Percentiles rank a stretch among this genome's conserved stretches.
Conservation (phyloP, 495 filamentous ascomycete species). For the Hypoxylon intermedium region DNA sequence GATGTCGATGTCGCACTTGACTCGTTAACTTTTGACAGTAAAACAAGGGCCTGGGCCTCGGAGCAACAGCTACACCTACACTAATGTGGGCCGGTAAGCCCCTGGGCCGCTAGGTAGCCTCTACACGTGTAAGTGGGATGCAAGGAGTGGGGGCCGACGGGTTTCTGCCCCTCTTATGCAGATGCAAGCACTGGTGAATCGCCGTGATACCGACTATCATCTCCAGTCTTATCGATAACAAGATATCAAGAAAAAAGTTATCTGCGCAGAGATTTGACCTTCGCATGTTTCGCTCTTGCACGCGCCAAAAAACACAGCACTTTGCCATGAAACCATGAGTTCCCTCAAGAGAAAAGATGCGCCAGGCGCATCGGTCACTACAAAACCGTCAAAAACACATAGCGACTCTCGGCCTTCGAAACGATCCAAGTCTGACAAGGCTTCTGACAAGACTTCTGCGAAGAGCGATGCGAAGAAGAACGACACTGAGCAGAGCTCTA, state of each 20-base stretch:
- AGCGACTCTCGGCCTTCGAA: slow-evolving; percentile 51
- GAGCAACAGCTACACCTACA: slow-evolving; percentile 7
- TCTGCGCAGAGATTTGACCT: slow-evolving; percentile 3
- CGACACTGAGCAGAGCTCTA: slow-evolving; percentile 28
- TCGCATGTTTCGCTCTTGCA: too few relatives aligned
- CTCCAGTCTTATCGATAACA: slow-evolving; percentile 34
- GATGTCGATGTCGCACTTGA: slow-evolving; percentile 3
- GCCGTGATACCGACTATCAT: slow-evolving; percentile 4
- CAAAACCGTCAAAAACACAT: slow-evolving; percentile 45
- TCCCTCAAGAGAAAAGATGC: slow-evolving; percentile 57
- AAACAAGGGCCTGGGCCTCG: slow-evolving; percentile 9
- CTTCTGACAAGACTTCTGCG: slow-evolving; percentile 35
- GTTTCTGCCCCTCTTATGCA: background rate
- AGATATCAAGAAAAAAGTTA: slow-evolving; percentile 30
- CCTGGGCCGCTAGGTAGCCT: background rate
- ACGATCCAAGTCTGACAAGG: slow-evolving; percentile 51
- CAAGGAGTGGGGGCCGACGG: background rate
- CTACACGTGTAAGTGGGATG: too few relatives aligned
- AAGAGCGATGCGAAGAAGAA: too few relatives aligned
- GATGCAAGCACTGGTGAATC: background rate
- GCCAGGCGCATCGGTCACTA: slow-evolving; percentile 48
- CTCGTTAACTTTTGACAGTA: background rate
- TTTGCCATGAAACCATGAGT: slow-evolving; percentile 46
- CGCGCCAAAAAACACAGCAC: background rate
- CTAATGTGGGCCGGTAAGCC: slow-evolving; percentile 3